Evolutionary conservation across 2,329 filamentous ascomycete genomes (phyloP), one percentile per base, ranked within the genome.

Genomic region (Amauroascus niger): DNA sequence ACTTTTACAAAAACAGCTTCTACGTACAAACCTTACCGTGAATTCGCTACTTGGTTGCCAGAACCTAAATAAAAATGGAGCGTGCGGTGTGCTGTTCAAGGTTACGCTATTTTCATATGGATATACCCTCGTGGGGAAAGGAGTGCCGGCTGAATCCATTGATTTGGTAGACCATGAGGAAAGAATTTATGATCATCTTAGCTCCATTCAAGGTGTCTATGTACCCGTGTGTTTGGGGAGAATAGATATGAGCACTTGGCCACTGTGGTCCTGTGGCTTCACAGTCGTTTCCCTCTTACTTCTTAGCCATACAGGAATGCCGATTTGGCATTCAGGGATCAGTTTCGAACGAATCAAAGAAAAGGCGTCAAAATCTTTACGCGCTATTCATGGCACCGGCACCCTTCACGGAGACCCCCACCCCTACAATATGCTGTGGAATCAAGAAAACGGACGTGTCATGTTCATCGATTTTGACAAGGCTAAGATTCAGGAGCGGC

Each of bases 91-190:
- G 22, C 39, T 64, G 6, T 64, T 63, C 53, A 53, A 57, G 45
- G 43, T 64, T 45, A 58, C 44, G 18, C 57, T 61, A 22, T 49
- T 55, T 14, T 53, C 49, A 50, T 41, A 60, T n/a, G 59, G 59
- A 6, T 64, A 63, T 47, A 62, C 54, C 2, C 37, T 63, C 8
- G 55, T 60, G 16, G 61, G 50, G 16, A 62, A 62, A 44, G 60
- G 56, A 8, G 54, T 54, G 1, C 41, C 50, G 2, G 3, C 14
- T 14, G 55, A 46, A 32, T 59, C 41, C 49, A 11, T 43, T 5
- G 20, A 30, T 9, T 37, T 40, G 40, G 40, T 57, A n/a, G 37
- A 16, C 14, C 51, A 57, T 46, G 60, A 62, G 49, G 53, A 56
- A 16, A 13, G 32, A 16, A 32, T 48, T 13, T 62, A 62, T 45